Conservation (phyloP, 495 filamentous ascomycete species). For the Bacidia rubella region DNA sequence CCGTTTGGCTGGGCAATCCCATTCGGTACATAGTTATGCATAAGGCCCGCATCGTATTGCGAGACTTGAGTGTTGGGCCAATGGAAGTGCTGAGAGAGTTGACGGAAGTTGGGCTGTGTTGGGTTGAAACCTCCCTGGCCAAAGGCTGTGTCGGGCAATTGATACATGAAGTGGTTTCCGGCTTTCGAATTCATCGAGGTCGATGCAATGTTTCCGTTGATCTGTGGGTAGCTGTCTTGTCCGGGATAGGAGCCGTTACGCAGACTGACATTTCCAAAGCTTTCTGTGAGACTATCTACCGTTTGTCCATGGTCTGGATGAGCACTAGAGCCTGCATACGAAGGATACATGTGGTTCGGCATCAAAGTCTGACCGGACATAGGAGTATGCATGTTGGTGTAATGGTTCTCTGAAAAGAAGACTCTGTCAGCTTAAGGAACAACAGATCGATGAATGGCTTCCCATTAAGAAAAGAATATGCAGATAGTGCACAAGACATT, state of each 20-base stretch:
- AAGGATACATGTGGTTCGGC: constrained; percentile 11
- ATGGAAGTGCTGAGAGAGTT: constrained; percentile 11
- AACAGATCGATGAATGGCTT: background rate
- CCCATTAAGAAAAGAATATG: background rate
- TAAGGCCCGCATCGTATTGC: constrained; percentile 12
- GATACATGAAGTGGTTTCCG: constrained; percentile 7
- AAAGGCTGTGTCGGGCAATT: constrained; percentile 13
- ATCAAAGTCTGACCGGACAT: constrained; percentile 7
- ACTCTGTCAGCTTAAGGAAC: too few species aligned
- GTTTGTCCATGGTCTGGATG: constrained; percentile 11
- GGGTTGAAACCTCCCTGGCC: constrained; percentile 11
- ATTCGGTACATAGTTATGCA: constrained; percentile 4
- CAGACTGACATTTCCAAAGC: constrained; percentile 12
- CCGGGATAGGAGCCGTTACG: constrained; percentile 6
- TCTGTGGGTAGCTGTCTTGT: constrained; percentile 3
- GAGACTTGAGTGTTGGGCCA: constrained; percentile 9
- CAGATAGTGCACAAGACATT: too few species aligned
- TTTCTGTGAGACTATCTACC: constrained; percentile 12
- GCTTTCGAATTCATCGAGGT: constrained; percentile 9
- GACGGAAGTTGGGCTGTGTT: constrained; percentile 11
- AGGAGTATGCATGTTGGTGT: constrained; percentile 13
- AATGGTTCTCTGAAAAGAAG: constrained; percentile 7
- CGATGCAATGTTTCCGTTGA: constrained; percentile 4
- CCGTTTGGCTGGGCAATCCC: background rate
- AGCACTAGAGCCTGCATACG: background rate